phyloP scores from a whole-genome alignment of 176 grass and related monocot genomes.

The sorghum (Sorghum bicolor) region DNA sequence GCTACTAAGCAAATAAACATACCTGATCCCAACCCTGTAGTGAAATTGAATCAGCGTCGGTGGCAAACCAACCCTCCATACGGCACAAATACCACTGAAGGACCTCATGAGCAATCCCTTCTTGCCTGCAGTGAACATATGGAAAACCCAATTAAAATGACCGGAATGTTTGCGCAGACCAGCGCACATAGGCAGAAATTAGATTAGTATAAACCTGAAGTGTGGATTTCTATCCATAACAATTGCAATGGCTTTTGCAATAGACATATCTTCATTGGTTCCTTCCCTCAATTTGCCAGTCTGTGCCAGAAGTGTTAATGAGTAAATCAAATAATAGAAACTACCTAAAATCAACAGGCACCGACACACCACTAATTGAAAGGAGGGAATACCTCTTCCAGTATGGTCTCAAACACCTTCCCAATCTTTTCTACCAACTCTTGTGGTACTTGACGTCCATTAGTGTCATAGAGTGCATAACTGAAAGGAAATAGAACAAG shows the following conservation, averaged over 20 bases:
- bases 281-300: slow-evolving; percentile 71
- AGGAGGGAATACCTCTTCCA: slow-evolving; percentile 66
- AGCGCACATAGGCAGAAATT: slow-evolving; percentile 1
- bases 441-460: slow-evolving; percentile 76
- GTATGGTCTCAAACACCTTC: slow-evolving; percentile 83
- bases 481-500: slow-evolving; percentile 41
- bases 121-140: slow-evolving; percentile 55
- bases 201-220: slow-evolving; percentile 54
- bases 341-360: neutral
- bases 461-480: slow-evolving; percentile 91
- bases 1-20: neutral
- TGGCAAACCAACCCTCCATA: slow-evolving; percentile 99
- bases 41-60: slow-evolving; percentile 86
- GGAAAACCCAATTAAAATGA: slow-evolving; percentile 20
- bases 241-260: slow-evolving; percentile 79
- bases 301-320: slow-evolving; percentile 28
- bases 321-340: slow-evolving; percentile 3
- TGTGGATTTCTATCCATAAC: slow-evolving; percentile 75
- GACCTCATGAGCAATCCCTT: slow-evolving; percentile 87
- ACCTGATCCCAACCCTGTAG: slow-evolving; percentile 91
- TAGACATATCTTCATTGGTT: slow-evolving; percentile 80
- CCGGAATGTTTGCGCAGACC: neutral
- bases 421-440: slow-evolving; percentile 81
- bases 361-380: neutral
- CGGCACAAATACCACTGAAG: slow-evolving; percentile 97